Evolutionary conservation across 208 protist species (phyloP).

Genomic region (Wallacemonas rigidus): DNA sequence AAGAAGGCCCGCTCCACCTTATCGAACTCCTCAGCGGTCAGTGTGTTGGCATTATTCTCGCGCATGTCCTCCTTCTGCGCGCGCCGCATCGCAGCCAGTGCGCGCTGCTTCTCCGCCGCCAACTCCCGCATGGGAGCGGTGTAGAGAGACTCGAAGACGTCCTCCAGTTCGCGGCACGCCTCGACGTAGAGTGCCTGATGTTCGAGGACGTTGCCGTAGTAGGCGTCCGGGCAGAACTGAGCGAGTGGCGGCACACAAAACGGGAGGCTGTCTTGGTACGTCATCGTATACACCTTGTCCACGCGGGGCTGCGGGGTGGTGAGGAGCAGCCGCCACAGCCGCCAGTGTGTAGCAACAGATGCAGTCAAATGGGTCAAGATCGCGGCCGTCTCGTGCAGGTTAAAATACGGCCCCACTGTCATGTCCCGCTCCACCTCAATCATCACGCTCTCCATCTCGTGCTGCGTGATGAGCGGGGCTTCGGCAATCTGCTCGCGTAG

Average conservation of each 20-base stretch:
- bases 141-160: constrained; percentile 24
- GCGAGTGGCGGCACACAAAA: constrained; percentile 65
- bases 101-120: constrained; percentile 29
- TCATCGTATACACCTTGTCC: background rate
- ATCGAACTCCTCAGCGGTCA: constrained; percentile 47
- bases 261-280: constrained; percentile 29
- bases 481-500: constrained; percentile 42
- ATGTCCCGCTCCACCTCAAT: constrained; percentile 46
- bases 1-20: constrained; percentile 57
- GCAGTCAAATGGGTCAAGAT: constrained; percentile 62
- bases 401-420: constrained; percentile 63
- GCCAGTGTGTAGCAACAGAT: constrained; percentile 64
- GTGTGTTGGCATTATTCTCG: constrained; percentile 45
- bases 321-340: constrained; percentile 54
- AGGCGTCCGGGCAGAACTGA: constrained; percentile 45
- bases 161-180: constrained; percentile 32
- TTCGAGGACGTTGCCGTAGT: constrained; percentile 33
- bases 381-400: constrained; percentile 44
- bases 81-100: constrained; percentile 21
- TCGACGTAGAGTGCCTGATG: constrained; percentile 37
- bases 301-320: constrained; percentile 23
- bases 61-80: constrained; percentile 17
- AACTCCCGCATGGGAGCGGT: constrained; percentile 29
- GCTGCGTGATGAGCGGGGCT: constrained; percentile 38
- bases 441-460: constrained; percentile 31